phyloP scores from a whole-genome alignment of 179 eudicot genomes.

The Amaranthus tricolor region DNA sequence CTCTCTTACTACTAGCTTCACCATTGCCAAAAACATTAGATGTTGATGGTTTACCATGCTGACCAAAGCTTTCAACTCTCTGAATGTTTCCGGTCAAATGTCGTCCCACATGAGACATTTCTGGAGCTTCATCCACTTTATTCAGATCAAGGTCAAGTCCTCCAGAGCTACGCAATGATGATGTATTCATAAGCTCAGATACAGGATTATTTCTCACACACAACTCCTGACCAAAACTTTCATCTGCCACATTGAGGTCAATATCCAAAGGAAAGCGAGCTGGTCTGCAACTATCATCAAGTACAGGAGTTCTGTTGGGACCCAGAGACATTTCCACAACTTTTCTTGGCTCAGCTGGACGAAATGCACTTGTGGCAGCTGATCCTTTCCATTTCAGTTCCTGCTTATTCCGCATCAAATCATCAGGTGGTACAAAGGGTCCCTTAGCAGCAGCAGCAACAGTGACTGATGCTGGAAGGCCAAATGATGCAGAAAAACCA shows the following conservation, averaged over 20 bases:
- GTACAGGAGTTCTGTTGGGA: conserved; percentile 22
- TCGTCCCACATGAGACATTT: conserved; percentile 22
- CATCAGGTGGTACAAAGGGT: conserved; percentile 36
- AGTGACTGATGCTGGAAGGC: conserved; percentile 40
- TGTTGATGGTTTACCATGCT: conserved; percentile 21
- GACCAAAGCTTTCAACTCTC: conserved; percentile 24
- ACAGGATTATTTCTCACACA: conserved; percentile 7
- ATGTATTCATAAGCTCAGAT: conserved; percentile 8
- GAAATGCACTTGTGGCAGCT: conserved; percentile 67
- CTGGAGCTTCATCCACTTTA: conserved; percentile 40
- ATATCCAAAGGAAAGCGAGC: conserved; percentile 46
- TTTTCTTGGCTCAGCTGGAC: conserved; percentile 65
- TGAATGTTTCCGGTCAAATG: conserved; percentile 19
- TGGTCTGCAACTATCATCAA: conserved; percentile 35
- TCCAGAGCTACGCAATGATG: conserved; percentile 31
- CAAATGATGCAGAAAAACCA: conserved; percentile 32
- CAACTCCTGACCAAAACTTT: conserved; percentile 34
- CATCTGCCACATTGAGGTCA: conserved; percentile 72
- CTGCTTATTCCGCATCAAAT: conserved; percentile 32
- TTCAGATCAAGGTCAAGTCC: conserved; percentile 48
- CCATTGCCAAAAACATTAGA: conserved; percentile 24
- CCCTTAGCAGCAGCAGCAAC: conserved; percentile 45
- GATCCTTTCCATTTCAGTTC: conserved; percentile 52
- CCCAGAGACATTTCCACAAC: conserved; percentile 20
- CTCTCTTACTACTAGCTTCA: conserved; percentile 27